Base-by-base conservation (phyloP, 1,139 yeast genomes). In the Yamadazyma diospyri region DNA sequence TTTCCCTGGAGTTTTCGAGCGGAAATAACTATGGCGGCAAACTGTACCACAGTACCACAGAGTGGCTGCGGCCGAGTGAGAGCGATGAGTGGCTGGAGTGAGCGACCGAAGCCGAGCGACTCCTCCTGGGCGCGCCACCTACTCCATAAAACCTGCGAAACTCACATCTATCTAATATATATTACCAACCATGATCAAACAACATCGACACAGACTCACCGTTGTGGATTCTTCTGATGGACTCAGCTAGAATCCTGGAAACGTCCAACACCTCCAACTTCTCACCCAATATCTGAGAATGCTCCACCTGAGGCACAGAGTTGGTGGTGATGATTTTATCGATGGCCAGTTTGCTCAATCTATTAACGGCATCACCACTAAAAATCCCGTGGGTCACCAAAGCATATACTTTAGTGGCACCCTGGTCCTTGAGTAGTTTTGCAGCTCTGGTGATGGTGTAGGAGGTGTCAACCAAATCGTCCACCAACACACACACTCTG, bases 121-220 rank as follows among this genome's bases (percentile, higher is more conserved):
- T n/a, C n/a, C n/a, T n/a, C n/a, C n/a, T n/a, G n/a, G n/a, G n/a
- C n/a, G n/a, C n/a, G n/a, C n/a, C n/a, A n/a, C n/a, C n/a, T n/a
- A n/a, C n/a, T n/a, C n/a, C n/a, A n/a, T n/a, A n/a, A n/a, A n/a
- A n/a, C n/a, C n/a, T n/a, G n/a, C n/a, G n/a, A n/a, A n/a, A n/a
- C n/a, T n/a, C n/a, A n/a, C n/a, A n/a, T n/a, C n/a, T n/a, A n/a
- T n/a, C n/a, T n/a, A n/a, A n/a, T n/a, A n/a, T n/a, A n/a, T 18
- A 18, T 18, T 29, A 78, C 82, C 85, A 80, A 2, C 87, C 89
- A 49, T 86, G 89, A 51, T 88, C 96, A 61, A 92, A 92, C 41
- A 92, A 69, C 86, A 88, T 83, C 13, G 95, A 82, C 14, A 92
- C 95, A 18, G 92, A 79, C 64, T 92, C 99, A 45, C 99, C 99